Base-by-base conservation (phyloP, 1,139 yeast species). In the Sugiyamaella neomexicana region DNA sequence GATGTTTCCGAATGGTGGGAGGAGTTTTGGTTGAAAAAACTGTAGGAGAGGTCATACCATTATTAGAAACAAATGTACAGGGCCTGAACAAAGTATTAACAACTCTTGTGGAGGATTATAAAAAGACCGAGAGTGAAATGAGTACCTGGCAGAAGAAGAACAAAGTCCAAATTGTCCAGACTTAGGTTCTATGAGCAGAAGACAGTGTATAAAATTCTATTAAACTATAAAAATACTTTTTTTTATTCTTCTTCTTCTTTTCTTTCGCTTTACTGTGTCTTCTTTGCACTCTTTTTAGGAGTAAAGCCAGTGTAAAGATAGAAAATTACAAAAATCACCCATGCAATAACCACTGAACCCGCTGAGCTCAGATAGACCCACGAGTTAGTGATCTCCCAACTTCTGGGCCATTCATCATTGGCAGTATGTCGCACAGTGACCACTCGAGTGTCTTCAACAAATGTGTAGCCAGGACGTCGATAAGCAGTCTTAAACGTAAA, bases 391-490 rank as follows among this genome's bases (percentile, higher is more conserved):
- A 95, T 90, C 58, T 88, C 89, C 95, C 95, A 93, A 41, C 95
- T 85, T 72, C 98, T 82, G 61, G 86, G 86, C 76, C 85, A 95
- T 74, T 95, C 99, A 70, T 93, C 96, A 69, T 91, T 93, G 58
- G 98, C 97, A 67, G 89, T 80, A 71, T 95, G 98, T 70, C 99
- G 84, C 48, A 95, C 85, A 1, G 98, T 84, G 47, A 90, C 90
- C 15, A 86, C 83, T 57, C 79, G 78, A 59, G 80, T 79, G 65
- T 86, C 89, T 16, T 76, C 76, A 58, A 93, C 71, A 70, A 76
- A 89, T 31, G 87, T 78, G 62, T 80, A 76, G 7, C 98, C 98
- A n/a, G 81, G 76, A 67, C 96, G 83, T 70, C 81, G 81, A 75
- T 91, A 91, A 65, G 86, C 86, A 50, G 88, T 78, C 60, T 80